These are phyloP conservation scores for Sabuloglossum arenarium DNA, from an alignment of 495 filamentous ascomycete genomes.

Conservation along the genomic window DNA sequence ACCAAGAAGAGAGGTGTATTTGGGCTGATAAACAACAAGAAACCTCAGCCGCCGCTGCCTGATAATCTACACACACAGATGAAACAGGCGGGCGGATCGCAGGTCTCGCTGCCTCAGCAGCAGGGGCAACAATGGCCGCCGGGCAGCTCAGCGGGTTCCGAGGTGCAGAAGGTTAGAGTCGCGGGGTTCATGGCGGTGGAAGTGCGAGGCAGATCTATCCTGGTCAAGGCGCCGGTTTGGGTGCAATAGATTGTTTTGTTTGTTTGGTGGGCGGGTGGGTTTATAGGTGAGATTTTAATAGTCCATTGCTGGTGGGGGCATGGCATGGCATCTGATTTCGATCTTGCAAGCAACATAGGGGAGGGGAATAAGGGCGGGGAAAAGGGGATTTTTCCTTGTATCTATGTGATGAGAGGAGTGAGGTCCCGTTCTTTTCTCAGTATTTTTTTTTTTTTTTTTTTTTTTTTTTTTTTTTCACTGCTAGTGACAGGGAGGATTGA, in stretches of 20 bases:
- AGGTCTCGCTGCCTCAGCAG: background rate
- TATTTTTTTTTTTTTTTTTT: too few relatives aligned
- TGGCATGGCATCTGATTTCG: too few relatives aligned
- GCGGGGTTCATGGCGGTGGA: constrained; percentile 73
- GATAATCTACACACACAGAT: background rate
- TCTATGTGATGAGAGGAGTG: too few relatives aligned
- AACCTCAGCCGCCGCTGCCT: background rate
- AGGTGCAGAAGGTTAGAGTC: constrained; percentile 44
- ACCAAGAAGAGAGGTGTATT: constrained; percentile 26
- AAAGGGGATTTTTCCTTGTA: too few relatives aligned
- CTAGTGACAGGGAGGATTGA: too few relatives aligned
- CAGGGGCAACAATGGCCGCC: constrained; percentile 1
- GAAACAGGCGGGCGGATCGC: constrained; percentile 1
- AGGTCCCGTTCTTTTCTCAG: too few relatives aligned
- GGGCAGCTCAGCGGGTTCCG: background rate
- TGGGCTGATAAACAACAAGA: constrained; percentile 23
- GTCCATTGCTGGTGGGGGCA: too few relatives aligned
- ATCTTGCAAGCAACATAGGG: too few relatives aligned
- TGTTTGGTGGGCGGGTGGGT: background rate
- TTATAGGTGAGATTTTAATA: too few relatives aligned
- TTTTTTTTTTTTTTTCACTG: too few relatives aligned
- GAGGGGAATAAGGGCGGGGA: too few relatives aligned
- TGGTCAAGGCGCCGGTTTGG: constrained; percentile 80
- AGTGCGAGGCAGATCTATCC: constrained; percentile 60
- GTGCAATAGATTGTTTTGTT: constrained; percentile 1